These are phyloP conservation scores for Aspergillus costaricaensis DNA, from an alignment of 2,329 filamentous ascomycete species.

Conservation along the genomic window DNA sequence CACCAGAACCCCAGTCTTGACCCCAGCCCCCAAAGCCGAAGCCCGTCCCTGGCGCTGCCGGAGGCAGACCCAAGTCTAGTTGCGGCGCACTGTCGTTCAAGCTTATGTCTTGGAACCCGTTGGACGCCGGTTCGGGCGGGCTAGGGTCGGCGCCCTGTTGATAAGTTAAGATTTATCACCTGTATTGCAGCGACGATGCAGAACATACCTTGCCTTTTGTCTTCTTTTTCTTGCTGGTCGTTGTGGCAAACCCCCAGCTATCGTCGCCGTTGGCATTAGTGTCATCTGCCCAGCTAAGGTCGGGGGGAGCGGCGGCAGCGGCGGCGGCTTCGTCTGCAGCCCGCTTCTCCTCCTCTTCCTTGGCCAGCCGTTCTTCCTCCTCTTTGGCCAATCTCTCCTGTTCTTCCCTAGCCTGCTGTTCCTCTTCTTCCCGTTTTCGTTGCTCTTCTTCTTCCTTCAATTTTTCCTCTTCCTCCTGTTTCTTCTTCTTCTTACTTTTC, in stretches of 20 bases:
- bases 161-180: not conserved
- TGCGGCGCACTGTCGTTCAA: constrained; percentile 62
- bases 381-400: constrained; percentile 33
- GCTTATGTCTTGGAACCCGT: constrained; percentile 69
- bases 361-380: constrained; percentile 32
- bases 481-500: constrained; percentile 41
- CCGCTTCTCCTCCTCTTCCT: constrained; percentile 30
- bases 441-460: constrained; percentile 32
- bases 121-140: constrained; percentile 42
- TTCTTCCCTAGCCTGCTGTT: constrained; percentile 29
- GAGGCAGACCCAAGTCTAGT: constrained; percentile 58
- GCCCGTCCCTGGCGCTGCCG: constrained; percentile 42
- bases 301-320: constrained; percentile 29
- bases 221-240: constrained; percentile 60
- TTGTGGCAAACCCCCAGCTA: constrained; percentile 54
- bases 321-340: constrained; percentile 33
- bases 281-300: constrained; percentile 51
- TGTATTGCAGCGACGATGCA: not conserved
- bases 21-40: constrained; percentile 60
- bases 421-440: constrained; percentile 28
- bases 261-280: constrained; percentile 50
- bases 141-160: constrained; percentile 17
- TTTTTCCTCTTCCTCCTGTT: constrained; percentile 34
- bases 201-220: constrained; percentile 55
- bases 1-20: constrained; percentile 59